Base-by-base conservation (phyloP, 495 filamentous ascomycete species). In the Penicillium crystallinum region DNA sequence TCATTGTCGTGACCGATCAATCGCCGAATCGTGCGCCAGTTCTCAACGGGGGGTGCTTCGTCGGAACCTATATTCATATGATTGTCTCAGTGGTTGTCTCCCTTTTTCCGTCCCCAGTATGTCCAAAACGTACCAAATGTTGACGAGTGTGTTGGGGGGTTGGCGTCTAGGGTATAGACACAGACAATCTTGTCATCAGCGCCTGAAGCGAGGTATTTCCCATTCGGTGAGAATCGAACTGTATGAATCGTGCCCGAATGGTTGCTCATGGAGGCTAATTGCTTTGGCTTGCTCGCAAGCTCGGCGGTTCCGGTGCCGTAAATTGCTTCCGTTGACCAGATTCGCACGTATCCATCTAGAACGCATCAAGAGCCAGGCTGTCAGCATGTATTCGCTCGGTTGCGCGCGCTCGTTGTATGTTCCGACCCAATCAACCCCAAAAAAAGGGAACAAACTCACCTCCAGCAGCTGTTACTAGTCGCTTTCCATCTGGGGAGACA, bases 141-240 rank as follows among this genome's bases (percentile, higher is more conserved):
- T 8, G 82, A 75, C 19, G 81, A 73, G 65, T 86, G 84, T 14
- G 87, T 80, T 0, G 89, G 87, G 4, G 88, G 85, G 55, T 85
- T 88, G 17, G 83, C 79, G 65, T 98, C 93, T 38, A 97, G 79
- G 38, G 86, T 81, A 66, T 99, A 99, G 46, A 99, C 88, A 63
- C 93, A 95, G 46, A 99, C 91, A 58, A 99, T 90, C 73, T 96
- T 96, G 68, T 99, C 93, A 68, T 99, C 93, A 48, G 95, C 95
- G 45, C 93, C 93, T 3, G 91, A 96, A 17, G 95, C 93, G 43
- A 99, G 80, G 63, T 96, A 97, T 61, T 86, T 88, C 30, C 89
- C 88, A 62, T 92, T 96, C 5, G 88, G 86, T 12, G 92, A 95
- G 69, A 99, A 99, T 45, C 93, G 87, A 43, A 97, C 93, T 0